Percentiles rank a stretch among this genome's conserved stretches.
Evolutionary conservation across 108 stramenopile species (phyloP).

Genomic region (Nitzschia sp.): DNA sequence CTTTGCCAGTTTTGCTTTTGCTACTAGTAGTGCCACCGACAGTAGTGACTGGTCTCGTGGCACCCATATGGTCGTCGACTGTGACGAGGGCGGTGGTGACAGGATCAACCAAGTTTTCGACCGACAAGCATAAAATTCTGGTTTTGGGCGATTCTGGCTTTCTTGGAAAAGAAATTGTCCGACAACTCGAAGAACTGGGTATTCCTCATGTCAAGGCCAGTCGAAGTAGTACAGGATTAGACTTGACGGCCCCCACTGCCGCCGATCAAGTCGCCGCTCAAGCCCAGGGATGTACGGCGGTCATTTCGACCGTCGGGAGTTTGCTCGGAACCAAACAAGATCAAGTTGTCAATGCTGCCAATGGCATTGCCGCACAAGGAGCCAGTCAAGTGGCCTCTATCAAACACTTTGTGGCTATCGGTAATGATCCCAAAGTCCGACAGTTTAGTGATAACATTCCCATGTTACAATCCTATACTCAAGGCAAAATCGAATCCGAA

Average conservation of each 20-base stretch:
- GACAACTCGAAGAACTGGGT: neutral
- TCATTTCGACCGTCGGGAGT: conserved; percentile 8
- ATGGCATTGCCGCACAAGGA: neutral
- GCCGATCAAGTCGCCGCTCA: neutral
- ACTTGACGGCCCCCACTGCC: conserved; percentile 1
- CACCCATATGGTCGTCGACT: neutral
- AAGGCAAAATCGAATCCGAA: conserved; percentile 6
- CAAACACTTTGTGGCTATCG: neutral
- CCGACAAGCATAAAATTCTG: neutral
- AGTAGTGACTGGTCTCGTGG: no score
- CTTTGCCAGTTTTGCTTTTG: no score
- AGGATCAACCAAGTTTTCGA: neutral
- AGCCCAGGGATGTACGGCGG: conserved; percentile 5
- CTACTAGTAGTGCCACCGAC: no score
- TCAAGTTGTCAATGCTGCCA: conserved; percentile 6
- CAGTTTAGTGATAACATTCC: neutral
- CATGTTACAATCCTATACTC: neutral
- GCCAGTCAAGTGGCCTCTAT: neutral
- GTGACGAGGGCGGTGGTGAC: neutral
- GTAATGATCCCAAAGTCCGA: conserved; percentile 5
- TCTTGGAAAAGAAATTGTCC: neutral
- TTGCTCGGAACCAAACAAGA: neutral
- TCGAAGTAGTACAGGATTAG: neutral
- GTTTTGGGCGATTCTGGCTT: neutral
- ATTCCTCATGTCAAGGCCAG: neutral